Base-by-base conservation (phyloP, 2,329 filamentous ascomycete genomes). In the Coniella vitis region DNA sequence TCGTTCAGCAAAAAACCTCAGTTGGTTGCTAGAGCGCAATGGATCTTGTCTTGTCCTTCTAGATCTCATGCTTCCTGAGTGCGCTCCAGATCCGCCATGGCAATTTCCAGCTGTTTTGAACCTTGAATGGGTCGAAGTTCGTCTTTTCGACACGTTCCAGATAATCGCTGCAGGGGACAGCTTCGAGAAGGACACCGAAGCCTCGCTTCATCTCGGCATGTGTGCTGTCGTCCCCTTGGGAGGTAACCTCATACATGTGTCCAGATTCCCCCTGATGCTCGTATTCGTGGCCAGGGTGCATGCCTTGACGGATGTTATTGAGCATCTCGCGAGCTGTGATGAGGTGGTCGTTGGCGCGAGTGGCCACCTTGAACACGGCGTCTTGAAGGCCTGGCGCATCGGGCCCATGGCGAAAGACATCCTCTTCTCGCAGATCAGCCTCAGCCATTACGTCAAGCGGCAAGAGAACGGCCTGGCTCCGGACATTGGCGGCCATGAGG, bases 281-380 rank as follows among this genome's bases (percentile, higher is more conserved):
- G 63, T 91, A 96, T 4, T 87, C 88, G 63, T 96, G 91, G 0
- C 85, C 88, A 0, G 87, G 79, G 42, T 81, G 83, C 57, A 85
- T 69, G 2, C 90, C 88, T 4, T 81, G 82, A 47, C 80, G 80
- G 17, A 95, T 69, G 59, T 87, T 88, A 60, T 82, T 84, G 52
- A 97, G 67, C 90, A 98, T 95, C 64, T 95, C 88, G 51, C 90
- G 76, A 2, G 87, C 91, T 0, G 91, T 97, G 57, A 96, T 95
- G 31, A 98, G 73, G 66, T 98, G 93, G 63, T 98, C 93, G 61
- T 94, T 94, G 7, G 93, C 93, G 34, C 91, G 80, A 0, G 93
- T 98, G 0, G 93, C 93, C 13, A 98, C 88, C 4, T 81, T 78
- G 66, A 97, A 98, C 1, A 97, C 81, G 3, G 90, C 91, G 65